Conservation (phyloP, 345 rosid species). For the Euphorbia lathyris region DNA sequence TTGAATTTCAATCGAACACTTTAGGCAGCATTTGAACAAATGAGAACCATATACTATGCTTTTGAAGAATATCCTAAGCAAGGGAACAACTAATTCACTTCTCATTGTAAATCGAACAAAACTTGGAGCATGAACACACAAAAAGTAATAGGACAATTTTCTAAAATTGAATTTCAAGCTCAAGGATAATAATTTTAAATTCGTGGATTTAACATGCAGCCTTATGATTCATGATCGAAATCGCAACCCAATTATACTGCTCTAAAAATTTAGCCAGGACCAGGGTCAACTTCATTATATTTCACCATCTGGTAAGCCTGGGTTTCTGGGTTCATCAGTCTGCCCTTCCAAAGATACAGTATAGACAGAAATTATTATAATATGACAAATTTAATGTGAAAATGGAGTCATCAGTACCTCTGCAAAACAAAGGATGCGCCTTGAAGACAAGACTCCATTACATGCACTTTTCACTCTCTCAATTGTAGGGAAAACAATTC, state of each 20-base stretch:
- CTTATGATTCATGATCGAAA: not conserved
- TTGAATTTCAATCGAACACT: not conserved
- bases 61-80: not conserved
- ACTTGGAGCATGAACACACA: not conserved
- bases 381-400: not conserved
- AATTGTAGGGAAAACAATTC: slow-evolving; percentile 77
- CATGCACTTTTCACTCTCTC: slow-evolving; percentile 67
- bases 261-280: not conserved
- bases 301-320: not conserved
- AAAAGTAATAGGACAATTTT: not conserved
- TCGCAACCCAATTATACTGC: not conserved
- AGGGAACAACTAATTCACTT: not conserved
- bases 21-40: not conserved
- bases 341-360: not conserved
- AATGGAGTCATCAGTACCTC: slow-evolving; percentile 47
- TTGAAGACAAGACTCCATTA: slow-evolving; percentile 62
- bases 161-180: not conserved
- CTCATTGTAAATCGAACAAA: not conserved
- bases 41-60: not conserved
- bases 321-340: not conserved
- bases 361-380: slow-evolving; percentile 7
- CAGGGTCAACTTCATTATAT: not conserved
- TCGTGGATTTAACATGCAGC: not conserved
- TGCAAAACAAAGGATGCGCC: slow-evolving; percentile 74
- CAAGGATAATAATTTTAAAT: not conserved